These are phyloP conservation scores for Symmetrospora coprosmae DNA, from an alignment of 768 basidiomycete genomes.

Conservation along the genomic window DNA sequence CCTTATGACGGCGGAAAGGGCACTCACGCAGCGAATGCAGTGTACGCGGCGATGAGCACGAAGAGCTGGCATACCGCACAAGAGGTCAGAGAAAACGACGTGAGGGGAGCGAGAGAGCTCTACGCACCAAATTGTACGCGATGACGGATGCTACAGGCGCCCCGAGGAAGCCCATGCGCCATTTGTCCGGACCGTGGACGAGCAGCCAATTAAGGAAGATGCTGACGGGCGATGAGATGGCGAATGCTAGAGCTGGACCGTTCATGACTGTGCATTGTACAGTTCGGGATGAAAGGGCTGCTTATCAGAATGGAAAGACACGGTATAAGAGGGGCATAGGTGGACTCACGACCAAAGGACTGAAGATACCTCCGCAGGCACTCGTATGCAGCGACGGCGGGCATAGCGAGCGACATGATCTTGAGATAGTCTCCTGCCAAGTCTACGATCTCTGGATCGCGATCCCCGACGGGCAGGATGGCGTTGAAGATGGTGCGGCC, in stretches of 20 bases:
- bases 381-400: slow-evolving; percentile 14
- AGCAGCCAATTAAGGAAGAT: slow-evolving; percentile 7
- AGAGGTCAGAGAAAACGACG: neutral
- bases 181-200: slow-evolving; percentile 8
- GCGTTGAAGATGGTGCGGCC: slow-evolving; percentile 1
- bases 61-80: neutral
- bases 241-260: slow-evolving; percentile 4
- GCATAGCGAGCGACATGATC: slow-evolving; percentile 7
- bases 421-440: slow-evolving; percentile 13
- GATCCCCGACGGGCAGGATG: neutral
- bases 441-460: neutral
- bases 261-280: too few species aligned
- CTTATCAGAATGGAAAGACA: too few species aligned
- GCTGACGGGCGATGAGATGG: neutral
- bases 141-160: neutral
- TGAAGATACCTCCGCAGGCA: slow-evolving; percentile 8
- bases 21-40: neutral
- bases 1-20: neutral
- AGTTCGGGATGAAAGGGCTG: too few species aligned
- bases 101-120: neutral
- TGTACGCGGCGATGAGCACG: neutral
- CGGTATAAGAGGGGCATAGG: too few species aligned
- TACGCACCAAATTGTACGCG: slow-evolving; percentile 9
- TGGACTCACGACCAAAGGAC: neutral
- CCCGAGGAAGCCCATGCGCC: slow-evolving; percentile 12